phyloP scores from a whole-genome alignment of 148 eudicot genomes.

The Camellia sinensis region DNA sequence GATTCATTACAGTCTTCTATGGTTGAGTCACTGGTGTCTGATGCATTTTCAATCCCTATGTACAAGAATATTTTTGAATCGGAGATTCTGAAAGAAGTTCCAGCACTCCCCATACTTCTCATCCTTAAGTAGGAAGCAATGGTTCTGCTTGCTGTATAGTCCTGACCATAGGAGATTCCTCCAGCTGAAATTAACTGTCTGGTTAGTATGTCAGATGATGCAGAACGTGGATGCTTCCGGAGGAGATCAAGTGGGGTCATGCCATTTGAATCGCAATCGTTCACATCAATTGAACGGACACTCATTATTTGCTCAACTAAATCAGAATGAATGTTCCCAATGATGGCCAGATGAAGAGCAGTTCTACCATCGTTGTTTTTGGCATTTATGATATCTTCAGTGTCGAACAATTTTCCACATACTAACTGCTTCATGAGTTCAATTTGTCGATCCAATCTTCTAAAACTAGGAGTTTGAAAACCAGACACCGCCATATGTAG shows the following conservation, averaged over 20 bases:
- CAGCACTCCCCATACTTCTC: slow-evolving; percentile 64
- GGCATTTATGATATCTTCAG: slow-evolving; percentile 58
- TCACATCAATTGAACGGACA: slow-evolving; percentile 48
- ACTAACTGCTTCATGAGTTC: slow-evolving; percentile 68
- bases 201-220: slow-evolving; percentile 59
- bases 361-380: slow-evolving; percentile 57
- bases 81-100: slow-evolving; percentile 59
- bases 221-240: slow-evolving; percentile 53
- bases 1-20: slow-evolving; percentile 27
- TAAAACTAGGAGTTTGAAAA: slow-evolving; percentile 61
- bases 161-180: slow-evolving; percentile 61
- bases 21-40: slow-evolving; percentile 14
- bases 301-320: slow-evolving; percentile 62
- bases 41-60: slow-evolving; percentile 44
- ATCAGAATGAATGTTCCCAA: slow-evolving; percentile 60
- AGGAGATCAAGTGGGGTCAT: slow-evolving; percentile 82
- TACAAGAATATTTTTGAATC: slow-evolving; percentile 56
- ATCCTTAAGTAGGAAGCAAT: slow-evolving; percentile 61
- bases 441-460: slow-evolving; percentile 67
- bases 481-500: slow-evolving; percentile 69
- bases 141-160: slow-evolving; percentile 53
- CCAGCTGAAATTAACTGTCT: slow-evolving; percentile 74
- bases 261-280: slow-evolving; percentile 53
- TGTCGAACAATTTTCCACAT: slow-evolving; percentile 30
- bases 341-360: slow-evolving; percentile 73